phyloP scores from a whole-genome alignment of 2,329 filamentous ascomycete genomes.

The Ascochyta clinopodiicola region DNA sequence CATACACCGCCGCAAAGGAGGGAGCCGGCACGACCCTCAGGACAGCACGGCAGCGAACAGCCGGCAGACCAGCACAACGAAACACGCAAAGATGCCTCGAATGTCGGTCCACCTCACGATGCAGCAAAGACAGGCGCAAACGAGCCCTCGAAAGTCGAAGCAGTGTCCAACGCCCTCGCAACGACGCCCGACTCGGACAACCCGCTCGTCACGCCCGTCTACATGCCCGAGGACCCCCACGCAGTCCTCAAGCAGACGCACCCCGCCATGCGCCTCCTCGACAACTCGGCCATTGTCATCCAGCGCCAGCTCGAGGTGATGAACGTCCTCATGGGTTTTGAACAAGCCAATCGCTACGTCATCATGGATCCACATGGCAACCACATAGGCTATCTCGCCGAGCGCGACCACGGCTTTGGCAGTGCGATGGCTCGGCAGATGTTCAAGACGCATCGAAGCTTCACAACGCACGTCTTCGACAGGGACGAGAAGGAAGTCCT shows the following conservation, averaged over 20 bases:
- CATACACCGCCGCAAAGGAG: slow-evolving; percentile 21
- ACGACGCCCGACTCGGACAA: slow-evolving; percentile 51
- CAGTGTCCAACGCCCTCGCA: slow-evolving; percentile 55
- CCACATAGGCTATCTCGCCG: slow-evolving; percentile 69
- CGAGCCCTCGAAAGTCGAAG: slow-evolving; percentile 47
- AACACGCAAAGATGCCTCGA: slow-evolving; percentile 20
- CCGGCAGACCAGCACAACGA: slow-evolving; percentile 17
- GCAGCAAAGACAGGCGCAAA: slow-evolving; percentile 1
- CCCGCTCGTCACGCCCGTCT: slow-evolving; percentile 64
- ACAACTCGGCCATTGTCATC: slow-evolving; percentile 67
- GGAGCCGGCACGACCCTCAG: slow-evolving; percentile 20
- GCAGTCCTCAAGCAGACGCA: slow-evolving; percentile 65
- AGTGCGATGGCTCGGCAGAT: slow-evolving; percentile 64
- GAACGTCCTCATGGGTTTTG: slow-evolving; percentile 70
- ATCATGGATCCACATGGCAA: slow-evolving; percentile 70
- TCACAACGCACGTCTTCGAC: slow-evolving; percentile 71
- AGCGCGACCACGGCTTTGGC: slow-evolving; percentile 66
- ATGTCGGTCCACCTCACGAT: slow-evolving; percentile 7
- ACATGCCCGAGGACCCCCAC: slow-evolving; percentile 67
- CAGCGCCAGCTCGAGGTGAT: slow-evolving; percentile 70
- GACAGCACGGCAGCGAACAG: slow-evolving; percentile 12
- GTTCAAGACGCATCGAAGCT: slow-evolving; percentile 67
- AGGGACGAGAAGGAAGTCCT: slow-evolving; percentile 65
- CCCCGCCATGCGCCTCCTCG: slow-evolving; percentile 63
- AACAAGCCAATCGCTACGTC: slow-evolving; percentile 71